phyloP scores from a whole-genome alignment of 179 eudicot genomes.

The Vitellaria paradoxa region DNA sequence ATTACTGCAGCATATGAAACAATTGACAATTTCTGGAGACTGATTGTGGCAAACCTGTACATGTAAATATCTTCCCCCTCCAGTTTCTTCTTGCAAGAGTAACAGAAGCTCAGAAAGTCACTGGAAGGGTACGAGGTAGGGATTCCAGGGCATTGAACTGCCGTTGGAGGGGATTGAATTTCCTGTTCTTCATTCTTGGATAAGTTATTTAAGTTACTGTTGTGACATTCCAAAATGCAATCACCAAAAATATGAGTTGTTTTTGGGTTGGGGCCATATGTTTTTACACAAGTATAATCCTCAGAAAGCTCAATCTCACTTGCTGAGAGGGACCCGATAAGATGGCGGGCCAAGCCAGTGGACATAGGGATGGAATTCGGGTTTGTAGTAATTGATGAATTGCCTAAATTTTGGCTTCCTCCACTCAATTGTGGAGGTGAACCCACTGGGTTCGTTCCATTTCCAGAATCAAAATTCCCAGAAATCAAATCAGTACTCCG shows the following conservation, averaged over 20 bases:
- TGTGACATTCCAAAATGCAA: slow-evolving; percentile 79
- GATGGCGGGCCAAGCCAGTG: slow-evolving; percentile 20
- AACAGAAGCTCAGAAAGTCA: slow-evolving; percentile 75
- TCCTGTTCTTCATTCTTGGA: slow-evolving; percentile 34
- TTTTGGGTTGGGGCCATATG: slow-evolving; percentile 82
- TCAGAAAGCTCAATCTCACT: slow-evolving; percentile 92
- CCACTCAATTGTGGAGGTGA: slow-evolving; percentile 19
- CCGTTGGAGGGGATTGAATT: slow-evolving; percentile 17
- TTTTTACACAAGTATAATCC: slow-evolving; percentile 87
- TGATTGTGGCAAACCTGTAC: slow-evolving; percentile 58
- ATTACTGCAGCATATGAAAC: no score
- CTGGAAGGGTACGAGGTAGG: slow-evolving; percentile 32
- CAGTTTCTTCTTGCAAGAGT: slow-evolving; percentile 72
- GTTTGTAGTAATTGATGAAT: slow-evolving; percentile 18
- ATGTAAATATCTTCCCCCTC: slow-evolving; percentile 85
- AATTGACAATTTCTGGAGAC: background rate
- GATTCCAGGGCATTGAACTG: slow-evolving; percentile 24
- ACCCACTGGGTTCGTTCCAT: slow-evolving; percentile 22
- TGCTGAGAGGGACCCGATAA: slow-evolving; percentile 51
- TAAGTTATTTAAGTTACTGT: slow-evolving; percentile 29
- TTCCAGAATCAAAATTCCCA: slow-evolving; percentile 34
- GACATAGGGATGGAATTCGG: slow-evolving; percentile 20
- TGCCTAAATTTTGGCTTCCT: slow-evolving; percentile 24
- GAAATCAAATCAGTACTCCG: slow-evolving; percentile 27
- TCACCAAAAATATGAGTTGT: slow-evolving; percentile 89